Evolutionary conservation across 805 yeast genomes (phyloP).

Genomic region (Barnettozyma pratensis): DNA sequence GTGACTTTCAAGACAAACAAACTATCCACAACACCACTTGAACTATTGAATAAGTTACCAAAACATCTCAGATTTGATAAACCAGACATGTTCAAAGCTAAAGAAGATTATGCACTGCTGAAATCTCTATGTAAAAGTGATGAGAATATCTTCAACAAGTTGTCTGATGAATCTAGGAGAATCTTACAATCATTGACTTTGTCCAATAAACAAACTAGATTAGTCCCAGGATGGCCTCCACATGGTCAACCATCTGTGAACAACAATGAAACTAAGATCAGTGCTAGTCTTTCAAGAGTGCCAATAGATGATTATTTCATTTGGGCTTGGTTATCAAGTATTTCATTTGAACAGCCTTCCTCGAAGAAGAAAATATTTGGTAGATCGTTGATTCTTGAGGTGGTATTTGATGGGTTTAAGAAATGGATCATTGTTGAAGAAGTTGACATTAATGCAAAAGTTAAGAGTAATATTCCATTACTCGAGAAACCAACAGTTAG

Average conservation of each 20-base stretch:
- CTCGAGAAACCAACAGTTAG: constrained; percentile 18
- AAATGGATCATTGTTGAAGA: constrained; percentile 80
- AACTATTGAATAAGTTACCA: constrained; percentile 53
- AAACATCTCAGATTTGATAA: constrained; percentile 63
- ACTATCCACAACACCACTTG: constrained; percentile 45
- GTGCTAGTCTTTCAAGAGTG: constrained; percentile 46
- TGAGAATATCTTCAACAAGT: constrained; percentile 51
- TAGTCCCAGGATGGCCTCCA: constrained; percentile 38
- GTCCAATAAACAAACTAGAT: constrained; percentile 26
- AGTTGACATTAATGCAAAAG: constrained; percentile 7
- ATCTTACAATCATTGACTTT: constrained; percentile 37
- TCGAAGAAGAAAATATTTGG: constrained; percentile 69
- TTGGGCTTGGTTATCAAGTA: constrained; percentile 84
- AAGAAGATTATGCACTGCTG: constrained; percentile 72
- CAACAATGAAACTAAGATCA: constrained; percentile 16
- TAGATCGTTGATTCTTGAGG: constrained; percentile 75
- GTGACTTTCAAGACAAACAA: constrained; percentile 43
- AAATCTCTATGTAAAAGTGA: constrained; percentile 63
- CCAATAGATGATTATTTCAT: constrained; percentile 82
- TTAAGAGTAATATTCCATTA: constrained; percentile 5
- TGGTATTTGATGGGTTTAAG: constrained; percentile 67
- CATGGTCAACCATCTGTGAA: constrained; percentile 21
- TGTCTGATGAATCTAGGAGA: constrained; percentile 71
- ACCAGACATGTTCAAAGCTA: constrained; percentile 61
- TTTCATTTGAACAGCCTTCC: constrained; percentile 69